Base-by-base conservation (phyloP, 2,329 filamentous ascomycete genomes). In the Scedosporium apiospermum region DNA sequence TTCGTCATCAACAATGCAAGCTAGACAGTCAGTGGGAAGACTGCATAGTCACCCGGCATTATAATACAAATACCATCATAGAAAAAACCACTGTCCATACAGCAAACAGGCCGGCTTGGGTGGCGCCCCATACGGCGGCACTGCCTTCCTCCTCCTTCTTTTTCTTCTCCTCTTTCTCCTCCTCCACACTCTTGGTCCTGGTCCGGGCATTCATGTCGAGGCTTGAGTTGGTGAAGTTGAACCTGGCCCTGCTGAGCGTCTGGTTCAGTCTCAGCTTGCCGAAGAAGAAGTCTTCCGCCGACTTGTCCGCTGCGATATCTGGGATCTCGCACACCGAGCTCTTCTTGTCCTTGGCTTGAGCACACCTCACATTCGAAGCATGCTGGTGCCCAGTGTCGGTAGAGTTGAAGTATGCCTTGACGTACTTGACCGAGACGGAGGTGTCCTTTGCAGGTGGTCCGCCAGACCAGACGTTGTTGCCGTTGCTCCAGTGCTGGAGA, bases 391-490 rank as follows among this genome's bases (percentile, higher is more conserved):
- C 65, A 2, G 68, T 65, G 21, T 77, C 67, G 3, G 87, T 86
- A 16, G 87, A 87, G 76, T 93, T 93, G 77, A 92, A 93, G 73
- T 93, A 93, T 0, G 86, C 87, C 71, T 90, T 91, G 63, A 91
- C 81, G 69, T 91, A 91, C 44, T 79, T 82, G 26, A 93, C 79
- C 6, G 80, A 83, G 67, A 90, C 77, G 18, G 80, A 74, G 0
- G 89, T 84, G 68, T 92, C 86, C 41, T 77, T 65, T 0, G 67
- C 66, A 0, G 90, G 89, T 2, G 90, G 90, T 0, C 89, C 90
- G 12, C 79, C 85, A 49, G 86, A 89, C 90, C 90, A 93, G 1
- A 77, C 69, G 5, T 78, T 70, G 69, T 92, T 88, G 41, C 89
- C 89, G 67, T 92, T 93, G 71, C 87, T 90, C 89, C 89, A 87